Base-by-base conservation (phyloP, 208 protist genomes). In the Trypanosoma conorhini region DNA sequence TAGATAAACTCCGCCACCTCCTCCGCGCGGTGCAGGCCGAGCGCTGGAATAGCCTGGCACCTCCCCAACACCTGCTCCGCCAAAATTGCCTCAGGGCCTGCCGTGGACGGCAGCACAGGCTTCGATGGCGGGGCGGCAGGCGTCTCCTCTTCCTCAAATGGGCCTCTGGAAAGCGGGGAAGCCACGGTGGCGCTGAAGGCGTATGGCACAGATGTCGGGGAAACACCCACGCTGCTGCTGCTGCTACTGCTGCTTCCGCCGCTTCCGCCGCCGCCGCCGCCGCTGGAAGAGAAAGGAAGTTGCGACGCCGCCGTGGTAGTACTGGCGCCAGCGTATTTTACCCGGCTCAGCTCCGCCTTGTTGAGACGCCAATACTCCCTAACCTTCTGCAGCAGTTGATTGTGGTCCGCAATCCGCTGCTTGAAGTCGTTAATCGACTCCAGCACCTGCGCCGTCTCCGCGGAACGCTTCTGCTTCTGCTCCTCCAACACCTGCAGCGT, bases 1-100 rank as follows among this genome's bases (percentile, higher is more conserved):
- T 81, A 76, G 64, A 93, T 88, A 69, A 93, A 93, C 31, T 89
- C 83, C 0, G 87, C 84, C 19, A 93, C 77, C 42, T 83, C 87
- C 1, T 86, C 76, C 22, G 74, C 66, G 8, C 74, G 65, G 35
- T 72, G 38, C 17, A 93, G 38, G 15, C 63, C 71, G 15, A 76
- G 38, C 46, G 76, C 50, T 62, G 76, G 61, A 77, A 76, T 65
- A 33, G 28, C 8, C n/a, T 67, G 19, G 62, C 15, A 46, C 21
- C 51, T 44, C 12, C 42, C 13, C 59, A 17, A 57, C 54, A 13
- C 51, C 24, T 58, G 2, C 22, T 30, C 42, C 12, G 28, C 10
- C 50, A 46, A 19, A 28, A 54, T 50, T 54, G 5, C 30, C 42
- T 12, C 42, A 2, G 21, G 24, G 35, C 26, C 7, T 42, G 4